Evolutionary conservation across 78 protist species (phyloP).

Genomic region (Mastigamoeba balamuthi): DNA sequence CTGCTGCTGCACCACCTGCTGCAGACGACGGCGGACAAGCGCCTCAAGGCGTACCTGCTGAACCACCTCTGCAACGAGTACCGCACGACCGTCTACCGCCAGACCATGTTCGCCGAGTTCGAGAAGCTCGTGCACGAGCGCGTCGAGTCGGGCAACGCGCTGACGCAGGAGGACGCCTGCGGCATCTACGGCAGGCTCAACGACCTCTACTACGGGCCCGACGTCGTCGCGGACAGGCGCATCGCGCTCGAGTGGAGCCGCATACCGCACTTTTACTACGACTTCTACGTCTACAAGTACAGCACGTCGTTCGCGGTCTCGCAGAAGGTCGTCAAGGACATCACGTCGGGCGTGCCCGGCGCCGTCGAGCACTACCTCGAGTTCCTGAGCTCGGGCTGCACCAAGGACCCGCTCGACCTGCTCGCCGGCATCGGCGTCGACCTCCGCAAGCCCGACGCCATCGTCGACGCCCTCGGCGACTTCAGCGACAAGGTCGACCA

Average conservation of each 20-base stretch:
- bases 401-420: background rate
- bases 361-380: background rate
- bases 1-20: background rate
- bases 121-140: background rate
- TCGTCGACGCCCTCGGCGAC: no score
- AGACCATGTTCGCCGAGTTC: slow-evolving; percentile 14
- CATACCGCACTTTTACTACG: background rate
- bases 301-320: background rate
- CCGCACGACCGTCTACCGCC: slow-evolving; percentile 5
- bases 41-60: background rate
- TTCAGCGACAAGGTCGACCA: no score
- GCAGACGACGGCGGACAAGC: background rate
- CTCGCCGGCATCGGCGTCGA: no score
- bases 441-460: no score
- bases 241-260: background rate
- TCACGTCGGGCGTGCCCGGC: background rate
- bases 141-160: background rate
- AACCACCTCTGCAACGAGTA: background rate
- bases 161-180: background rate
- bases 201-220: slow-evolving; percentile 13
- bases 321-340: background rate
- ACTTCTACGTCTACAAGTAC: slow-evolving; percentile 3
- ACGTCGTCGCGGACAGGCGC: background rate
- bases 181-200: background rate
- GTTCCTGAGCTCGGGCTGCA: background rate